Conservation (phyloP, 345 rosid species). For the Cardamine resedifolia region DNA sequence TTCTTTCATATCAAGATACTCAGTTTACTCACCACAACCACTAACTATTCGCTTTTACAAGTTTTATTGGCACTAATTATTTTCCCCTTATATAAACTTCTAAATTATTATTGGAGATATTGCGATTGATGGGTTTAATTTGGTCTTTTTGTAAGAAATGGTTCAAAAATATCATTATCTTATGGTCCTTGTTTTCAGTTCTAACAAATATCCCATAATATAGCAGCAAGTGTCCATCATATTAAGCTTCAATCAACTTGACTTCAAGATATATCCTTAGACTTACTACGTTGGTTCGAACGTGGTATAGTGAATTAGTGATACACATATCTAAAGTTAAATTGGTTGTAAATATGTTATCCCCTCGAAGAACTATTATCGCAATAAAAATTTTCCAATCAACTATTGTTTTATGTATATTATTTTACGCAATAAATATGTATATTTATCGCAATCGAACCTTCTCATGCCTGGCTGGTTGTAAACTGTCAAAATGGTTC, state of each 20-base stretch:
- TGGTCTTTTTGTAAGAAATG: neutral
- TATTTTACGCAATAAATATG: too few species aligned
- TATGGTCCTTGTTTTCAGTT: neutral
- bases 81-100: neutral
- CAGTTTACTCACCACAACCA: neutral
- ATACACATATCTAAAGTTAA: neutral
- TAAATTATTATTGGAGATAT: neutral
- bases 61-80: too few species aligned
- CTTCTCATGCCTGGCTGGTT: conserved; percentile 23
- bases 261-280: neutral
- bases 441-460: neutral
- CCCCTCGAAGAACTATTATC: neutral
- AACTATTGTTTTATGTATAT: too few species aligned
- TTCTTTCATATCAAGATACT: neutral
- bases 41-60: neutral
- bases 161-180: neutral
- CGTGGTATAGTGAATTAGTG: neutral
- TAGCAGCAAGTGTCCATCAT: neutral
- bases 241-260: neutral
- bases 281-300: neutral
- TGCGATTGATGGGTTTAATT: neutral
- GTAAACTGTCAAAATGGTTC: conserved; percentile 20
- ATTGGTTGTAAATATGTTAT: neutral
- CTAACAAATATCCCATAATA: conserved; percentile 1
- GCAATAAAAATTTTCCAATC: too few species aligned